Evolutionary conservation across 139 green algal species (phyloP), one percentile per base, ranked within the genome.

Genomic region (Edaphochlamys debaryana): DNA sequence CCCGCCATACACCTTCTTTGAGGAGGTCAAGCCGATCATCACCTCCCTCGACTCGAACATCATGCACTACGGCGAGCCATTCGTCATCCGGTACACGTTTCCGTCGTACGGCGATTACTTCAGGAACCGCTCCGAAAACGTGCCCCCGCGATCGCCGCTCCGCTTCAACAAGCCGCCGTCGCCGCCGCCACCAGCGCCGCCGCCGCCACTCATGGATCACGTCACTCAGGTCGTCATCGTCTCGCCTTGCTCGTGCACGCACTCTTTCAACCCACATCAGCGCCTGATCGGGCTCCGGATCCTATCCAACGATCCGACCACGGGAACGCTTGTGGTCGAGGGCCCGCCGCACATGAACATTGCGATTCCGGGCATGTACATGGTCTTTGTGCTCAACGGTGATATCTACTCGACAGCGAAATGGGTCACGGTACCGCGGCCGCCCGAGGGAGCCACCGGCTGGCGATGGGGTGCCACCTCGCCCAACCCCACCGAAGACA

Each of bases 221-320:
- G 27, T 71, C 25, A 48, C 72, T 8, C 34, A 63, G 2, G 79
- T 56, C 37, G 62, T 77, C 45, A 37, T 88, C 15, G 84, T 88
- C 17, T 69, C 84, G n/a, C 84, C 84, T 3, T 74, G 25, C 34
- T 79, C 69, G 30, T 60, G 11, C 37, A 88, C 84, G 20, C 84
- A 88, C 77, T 73, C 40, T 2, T 88, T 81, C 69, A 88, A 88
- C 84, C 79, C 60, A 0, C 75, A 88, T 45, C 84, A 88, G 62
- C 84, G 84, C 36, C 68, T 88, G 34, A 34, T 84, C 3, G 45
- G 66, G 1, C 50, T 86, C 41, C 32, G 38, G 60, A 27, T 86
- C 20, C 34, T 62, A 38, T 25, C 3, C 5, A 22, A 73, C 4
- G n/a, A 15, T 3, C 22, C 9, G 6, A 11, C 19, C 4, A 4